Base-by-base conservation (phyloP, 495 filamentous ascomycete genomes). In the Penicillium daleae region DNA sequence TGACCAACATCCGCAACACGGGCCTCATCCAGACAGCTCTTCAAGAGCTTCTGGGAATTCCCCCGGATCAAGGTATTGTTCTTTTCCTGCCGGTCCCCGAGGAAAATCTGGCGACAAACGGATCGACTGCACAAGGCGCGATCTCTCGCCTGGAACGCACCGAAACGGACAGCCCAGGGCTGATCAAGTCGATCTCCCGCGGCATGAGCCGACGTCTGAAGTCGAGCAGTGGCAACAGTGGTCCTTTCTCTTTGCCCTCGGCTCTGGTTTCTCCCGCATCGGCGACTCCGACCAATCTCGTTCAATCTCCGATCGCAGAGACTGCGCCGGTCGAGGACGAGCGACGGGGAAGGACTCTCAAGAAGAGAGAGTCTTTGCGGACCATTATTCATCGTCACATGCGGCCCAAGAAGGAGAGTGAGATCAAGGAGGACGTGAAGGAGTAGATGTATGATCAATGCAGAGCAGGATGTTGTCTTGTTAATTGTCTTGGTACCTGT, bases 1-100 rank as follows among this genome's bases (percentile, higher is more conserved):
- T 89, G 4, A 92, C 86, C 39, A 97, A 97, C 74, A 90, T 90
- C 52, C 87, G 92, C 40, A 93, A 92, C 75, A 87, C 92, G 4
- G 81, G 78, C n/a, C 74, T 96, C 40, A 84, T 95, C 15, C 87
- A 92, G 64, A 76, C 77, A 3, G 88, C 87, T 67, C 78, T 97
- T 64, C 78, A 87, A 17, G 87, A 90, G 8, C 76, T 86, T 4
- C 76, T 96, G 8, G 84, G 86, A 2, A 90, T 96, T 13, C 37
- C 71, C 0, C 69, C 87, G 0, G 75, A 82, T 0, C 81, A 90
- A 31, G 92, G 93, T 0, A 76, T 91, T 19, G 71, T 97, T 37
- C 83, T 88, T 40, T 97, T 91, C 68, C 70, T 85, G n/a, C 77
- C 88, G 6, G 82, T 89, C 3, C 66, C 79, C 0, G 91, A 94